Evolutionary conservation across 177 flowering plant genomes (phyloP).

Genomic region (Vitis hybrid): DNA sequence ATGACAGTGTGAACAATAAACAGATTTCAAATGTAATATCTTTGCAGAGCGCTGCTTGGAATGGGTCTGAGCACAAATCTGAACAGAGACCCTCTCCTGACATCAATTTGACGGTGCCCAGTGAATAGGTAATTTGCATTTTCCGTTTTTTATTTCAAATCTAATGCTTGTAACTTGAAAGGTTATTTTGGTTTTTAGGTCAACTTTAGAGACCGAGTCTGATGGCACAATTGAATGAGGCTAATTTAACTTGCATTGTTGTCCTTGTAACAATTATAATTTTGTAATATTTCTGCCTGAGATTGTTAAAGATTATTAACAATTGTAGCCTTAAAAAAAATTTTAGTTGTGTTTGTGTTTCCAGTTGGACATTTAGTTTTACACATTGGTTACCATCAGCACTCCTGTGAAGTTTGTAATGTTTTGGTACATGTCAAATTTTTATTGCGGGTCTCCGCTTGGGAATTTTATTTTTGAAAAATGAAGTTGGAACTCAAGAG

Average conservation of each 20-base stretch:
- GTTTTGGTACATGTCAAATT: too few relatives aligned
- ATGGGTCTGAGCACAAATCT: constrained; percentile 23
- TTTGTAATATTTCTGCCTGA: neutral
- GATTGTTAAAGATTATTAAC: neutral
- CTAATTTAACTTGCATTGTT: neutral
- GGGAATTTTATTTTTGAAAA: too few relatives aligned
- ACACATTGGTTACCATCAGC: too few relatives aligned
- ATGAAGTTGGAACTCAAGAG: too few relatives aligned
- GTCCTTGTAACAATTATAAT: neutral
- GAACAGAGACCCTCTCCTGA: constrained; percentile 57
- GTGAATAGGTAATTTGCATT: constrained; percentile 23
- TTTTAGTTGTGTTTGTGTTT: neutral
- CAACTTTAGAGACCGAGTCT: constrained; percentile 3
- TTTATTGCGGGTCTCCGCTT: too few relatives aligned
- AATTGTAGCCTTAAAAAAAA: neutral
- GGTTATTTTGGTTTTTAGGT: neutral
- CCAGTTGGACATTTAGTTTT: too few relatives aligned
- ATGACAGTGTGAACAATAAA: constrained; percentile 24
- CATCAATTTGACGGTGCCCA: constrained; percentile 43
- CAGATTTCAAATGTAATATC: constrained; percentile 24
- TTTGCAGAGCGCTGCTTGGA: constrained; percentile 37
- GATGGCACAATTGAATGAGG: neutral
- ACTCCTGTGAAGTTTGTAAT: too few relatives aligned
- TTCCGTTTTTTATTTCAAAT: neutral
- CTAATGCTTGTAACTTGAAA: neutral